These are phyloP conservation scores for Boletellus emodensis DNA, from an alignment of 768 basidiomycete genomes.

Conservation along the genomic window DNA sequence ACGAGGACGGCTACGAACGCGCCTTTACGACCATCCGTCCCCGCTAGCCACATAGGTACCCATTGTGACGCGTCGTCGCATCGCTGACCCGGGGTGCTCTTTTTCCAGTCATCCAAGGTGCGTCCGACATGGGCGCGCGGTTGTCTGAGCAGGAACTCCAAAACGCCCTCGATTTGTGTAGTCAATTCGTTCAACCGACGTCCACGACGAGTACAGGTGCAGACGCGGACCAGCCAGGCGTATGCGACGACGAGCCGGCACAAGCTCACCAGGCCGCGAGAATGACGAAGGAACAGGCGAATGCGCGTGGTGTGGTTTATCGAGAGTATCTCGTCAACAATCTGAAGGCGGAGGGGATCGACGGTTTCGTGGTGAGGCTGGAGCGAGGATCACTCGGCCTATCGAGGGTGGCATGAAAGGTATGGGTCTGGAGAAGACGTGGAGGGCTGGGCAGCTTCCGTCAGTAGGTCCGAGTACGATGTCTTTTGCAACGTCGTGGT, in stretches of 20 bases:
- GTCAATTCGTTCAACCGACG: constrained; percentile 67
- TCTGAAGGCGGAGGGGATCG: constrained; percentile 60
- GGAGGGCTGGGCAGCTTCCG: background rate
- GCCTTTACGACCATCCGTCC: constrained; percentile 42
- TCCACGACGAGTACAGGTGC: constrained; percentile 16
- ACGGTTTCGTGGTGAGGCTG: constrained; percentile 56
- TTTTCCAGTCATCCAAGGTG: constrained; percentile 74
- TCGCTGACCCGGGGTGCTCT: background rate
- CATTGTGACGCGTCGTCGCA: background rate
- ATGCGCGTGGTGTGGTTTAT: constrained; percentile 66
- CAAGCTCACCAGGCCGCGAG: constrained; percentile 26
- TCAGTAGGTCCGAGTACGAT: too few species aligned
- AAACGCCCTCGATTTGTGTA: constrained; percentile 73
- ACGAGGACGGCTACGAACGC: constrained; percentile 42
- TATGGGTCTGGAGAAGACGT: background rate
- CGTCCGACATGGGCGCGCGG: constrained; percentile 67
- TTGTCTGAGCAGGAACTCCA: constrained; percentile 73
- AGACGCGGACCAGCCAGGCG: background rate
- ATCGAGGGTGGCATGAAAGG: constrained; percentile 3
- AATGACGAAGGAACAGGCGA: constrained; percentile 63
- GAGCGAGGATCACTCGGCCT: constrained; percentile 56
- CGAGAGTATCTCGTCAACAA: constrained; percentile 65
- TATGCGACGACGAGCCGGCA: constrained; percentile 7
- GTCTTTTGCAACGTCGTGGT: too few species aligned
- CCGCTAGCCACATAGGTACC: too few species aligned